A percentile compares a stretch with the other conserved stretches of the same genome.
Evolutionary conservation across 1,284 basidiomycete species (phyloP).

Genomic region (Microbotryum silenes-acaulis): DNA sequence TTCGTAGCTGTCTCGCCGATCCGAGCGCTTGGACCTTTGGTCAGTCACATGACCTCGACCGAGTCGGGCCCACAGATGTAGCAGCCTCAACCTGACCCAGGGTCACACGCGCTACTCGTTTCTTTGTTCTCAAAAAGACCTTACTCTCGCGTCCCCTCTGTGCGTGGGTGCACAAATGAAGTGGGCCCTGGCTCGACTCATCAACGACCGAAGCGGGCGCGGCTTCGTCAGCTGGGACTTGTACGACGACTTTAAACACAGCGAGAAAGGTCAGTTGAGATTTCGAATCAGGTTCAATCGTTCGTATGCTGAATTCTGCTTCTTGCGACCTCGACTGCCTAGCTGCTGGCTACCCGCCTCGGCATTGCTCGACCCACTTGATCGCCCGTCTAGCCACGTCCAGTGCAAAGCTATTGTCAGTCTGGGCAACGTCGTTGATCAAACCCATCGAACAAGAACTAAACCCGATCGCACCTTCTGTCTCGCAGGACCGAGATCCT

Average conservation of each 20-base stretch:
- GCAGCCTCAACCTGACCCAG: no score
- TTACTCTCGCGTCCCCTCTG: conserved; percentile 68
- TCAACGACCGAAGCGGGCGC: conserved; percentile 27
- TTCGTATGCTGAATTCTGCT: background rate
- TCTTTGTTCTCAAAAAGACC: conserved; percentile 45
- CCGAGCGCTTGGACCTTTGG: conserved; percentile 14
- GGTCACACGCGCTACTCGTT: background rate
- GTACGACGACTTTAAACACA: conserved; percentile 23
- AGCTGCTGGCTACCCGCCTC: conserved; percentile 15
- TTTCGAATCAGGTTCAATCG: no score
- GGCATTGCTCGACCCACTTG: conserved; percentile 54
- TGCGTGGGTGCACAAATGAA: conserved; percentile 55
- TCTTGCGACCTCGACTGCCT: background rate
- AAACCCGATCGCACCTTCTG: background rate
- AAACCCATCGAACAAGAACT: no score
- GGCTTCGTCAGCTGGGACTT: conserved; percentile 32
- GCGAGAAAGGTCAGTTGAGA: conserved; percentile 14
- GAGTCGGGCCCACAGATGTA: background rate
- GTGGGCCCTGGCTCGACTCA: conserved; percentile 32
- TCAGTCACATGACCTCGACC: background rate
- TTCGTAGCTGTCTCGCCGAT: conserved; percentile 59
- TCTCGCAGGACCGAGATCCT: conserved; percentile 16
- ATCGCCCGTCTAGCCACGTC: conserved; percentile 71
- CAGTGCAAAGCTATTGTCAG: conserved; percentile 20
- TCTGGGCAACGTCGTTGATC: background rate